Percentiles rank a stretch among this genome's conserved stretches.
These are phyloP conservation scores for Trichoderma cornu-damae DNA, from an alignment of 2,329 filamentous ascomycete species.

Conservation along the genomic window DNA sequence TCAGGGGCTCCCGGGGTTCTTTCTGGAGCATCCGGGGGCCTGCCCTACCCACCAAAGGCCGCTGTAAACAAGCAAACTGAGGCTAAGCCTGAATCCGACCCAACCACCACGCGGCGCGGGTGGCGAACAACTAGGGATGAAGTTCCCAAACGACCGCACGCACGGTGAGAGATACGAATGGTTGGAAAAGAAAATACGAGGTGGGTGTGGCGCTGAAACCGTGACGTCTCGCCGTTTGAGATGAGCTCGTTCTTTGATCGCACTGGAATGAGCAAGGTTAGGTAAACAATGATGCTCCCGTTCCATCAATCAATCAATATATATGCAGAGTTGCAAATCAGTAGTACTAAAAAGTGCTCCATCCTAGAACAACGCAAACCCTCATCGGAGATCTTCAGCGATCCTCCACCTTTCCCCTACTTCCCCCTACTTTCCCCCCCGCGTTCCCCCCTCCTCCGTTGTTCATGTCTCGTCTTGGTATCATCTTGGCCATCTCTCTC, in stretches of 20 bases:
- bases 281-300: too few species aligned
- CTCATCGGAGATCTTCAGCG: not conserved
- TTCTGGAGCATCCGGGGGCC: not conserved
- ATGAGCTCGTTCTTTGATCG: too few species aligned
- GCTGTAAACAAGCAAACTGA: not conserved
- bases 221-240: not conserved
- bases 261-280: too few species aligned
- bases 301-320: too few species aligned
- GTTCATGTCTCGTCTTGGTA: not conserved
- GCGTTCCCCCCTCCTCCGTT: too few species aligned
- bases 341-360: too few species aligned
- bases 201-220: not conserved
- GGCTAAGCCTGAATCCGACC: not conserved
- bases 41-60: not conserved
- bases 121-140: not conserved
- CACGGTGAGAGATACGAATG: not conserved
- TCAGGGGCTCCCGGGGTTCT: constrained; percentile 2
- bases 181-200: constrained; percentile 15
- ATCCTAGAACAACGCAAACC: not conserved
- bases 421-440: not conserved
- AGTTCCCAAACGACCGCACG: not conserved
- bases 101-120: not conserved
- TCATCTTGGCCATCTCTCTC: not conserved
- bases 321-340: too few species aligned
- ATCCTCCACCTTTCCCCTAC: not conserved